Evolutionary conservation across 2,329 filamentous ascomycete species (phyloP).

Genomic region (Colletotrichum tabaci): DNA sequence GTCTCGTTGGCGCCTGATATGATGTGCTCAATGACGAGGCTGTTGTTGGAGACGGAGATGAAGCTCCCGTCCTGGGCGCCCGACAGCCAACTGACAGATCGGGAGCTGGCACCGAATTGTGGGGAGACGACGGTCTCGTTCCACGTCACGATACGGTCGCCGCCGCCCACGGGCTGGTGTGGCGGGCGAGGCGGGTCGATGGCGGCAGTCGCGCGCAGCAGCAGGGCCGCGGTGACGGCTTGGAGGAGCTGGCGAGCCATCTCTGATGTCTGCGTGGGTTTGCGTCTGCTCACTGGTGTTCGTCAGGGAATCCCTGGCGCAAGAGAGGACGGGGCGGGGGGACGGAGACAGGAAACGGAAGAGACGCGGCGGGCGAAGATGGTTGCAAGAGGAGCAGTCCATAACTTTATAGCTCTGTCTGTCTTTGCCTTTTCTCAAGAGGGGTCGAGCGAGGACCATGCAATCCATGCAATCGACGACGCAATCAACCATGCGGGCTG

Average conservation of each 20-base stretch:
- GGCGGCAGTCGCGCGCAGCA: slow-evolving; percentile 48
- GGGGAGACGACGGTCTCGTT: slow-evolving; percentile 69
- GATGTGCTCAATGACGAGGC: slow-evolving; percentile 74
- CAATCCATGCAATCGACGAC: background rate
- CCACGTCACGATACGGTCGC: slow-evolving; percentile 70
- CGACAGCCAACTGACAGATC: slow-evolving; percentile 70
- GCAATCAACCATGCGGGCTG: background rate
- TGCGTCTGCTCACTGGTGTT: background rate
- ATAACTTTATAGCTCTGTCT: background rate
- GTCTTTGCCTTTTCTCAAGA: background rate
- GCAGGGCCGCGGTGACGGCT: slow-evolving; percentile 25
- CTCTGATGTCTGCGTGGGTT: background rate
- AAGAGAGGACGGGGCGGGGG: background rate
- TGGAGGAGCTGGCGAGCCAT: slow-evolving; percentile 39
- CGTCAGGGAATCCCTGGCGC: background rate
- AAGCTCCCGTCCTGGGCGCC: slow-evolving; percentile 74
- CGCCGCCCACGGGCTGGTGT: slow-evolving; percentile 69
- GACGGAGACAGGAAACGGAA: background rate
- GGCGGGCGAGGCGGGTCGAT: slow-evolving; percentile 68
- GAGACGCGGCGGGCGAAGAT: background rate
- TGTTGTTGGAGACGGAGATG: slow-evolving; percentile 66
- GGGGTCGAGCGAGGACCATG: background rate
- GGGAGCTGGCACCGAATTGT: slow-evolving; percentile 61
- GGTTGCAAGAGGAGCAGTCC: background rate
- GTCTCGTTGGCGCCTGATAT: slow-evolving; percentile 69